A percentile compares a stretch with the other conserved stretches of the same genome.
Evolutionary conservation across 768 basidiomycete species (phyloP).

Genomic region (Boletus pseudopeckii): DNA sequence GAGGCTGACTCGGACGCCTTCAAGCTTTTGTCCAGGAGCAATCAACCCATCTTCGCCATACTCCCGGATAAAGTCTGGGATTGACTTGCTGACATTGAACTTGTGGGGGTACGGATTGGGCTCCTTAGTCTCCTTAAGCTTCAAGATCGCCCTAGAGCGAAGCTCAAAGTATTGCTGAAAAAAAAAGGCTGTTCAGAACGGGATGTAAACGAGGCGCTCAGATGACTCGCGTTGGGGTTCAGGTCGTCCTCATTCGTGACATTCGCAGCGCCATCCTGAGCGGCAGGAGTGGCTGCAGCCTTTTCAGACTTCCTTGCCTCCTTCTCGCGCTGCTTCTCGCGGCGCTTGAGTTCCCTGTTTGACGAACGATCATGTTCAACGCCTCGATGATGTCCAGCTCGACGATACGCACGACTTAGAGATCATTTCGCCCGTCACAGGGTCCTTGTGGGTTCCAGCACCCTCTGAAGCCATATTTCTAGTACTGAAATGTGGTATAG

Average conservation of each 20-base stretch:
- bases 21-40: conserved; percentile 60
- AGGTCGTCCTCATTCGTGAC: conserved; percentile 73
- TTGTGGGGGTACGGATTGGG: conserved; percentile 99
- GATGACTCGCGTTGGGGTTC: conserved; percentile 75
- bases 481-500: conserved; percentile 1
- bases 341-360: conserved; percentile 87
- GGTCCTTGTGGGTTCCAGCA: conserved; percentile 56
- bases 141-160: conserved; percentile 83
- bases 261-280: conserved; percentile 39
- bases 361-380: conserved; percentile 26
- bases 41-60: conserved; percentile 77
- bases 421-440: conserved; percentile 92
- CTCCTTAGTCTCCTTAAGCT: conserved; percentile 75
- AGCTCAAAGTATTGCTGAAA: conserved; percentile 94
- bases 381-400: conserved; percentile 10
- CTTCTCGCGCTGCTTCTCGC: conserved; percentile 76
- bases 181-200: background rate
- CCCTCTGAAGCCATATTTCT: conserved; percentile 40
- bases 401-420: conserved; percentile 78
- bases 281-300: conserved; percentile 46
- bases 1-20: conserved; percentile 55
- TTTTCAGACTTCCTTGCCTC: conserved; percentile 77
- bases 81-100: conserved; percentile 82
- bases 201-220: background rate
- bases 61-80: conserved; percentile 66